Conservation (phyloP, 176 grass and related monocot genomes). For the Juncus effusus region DNA sequence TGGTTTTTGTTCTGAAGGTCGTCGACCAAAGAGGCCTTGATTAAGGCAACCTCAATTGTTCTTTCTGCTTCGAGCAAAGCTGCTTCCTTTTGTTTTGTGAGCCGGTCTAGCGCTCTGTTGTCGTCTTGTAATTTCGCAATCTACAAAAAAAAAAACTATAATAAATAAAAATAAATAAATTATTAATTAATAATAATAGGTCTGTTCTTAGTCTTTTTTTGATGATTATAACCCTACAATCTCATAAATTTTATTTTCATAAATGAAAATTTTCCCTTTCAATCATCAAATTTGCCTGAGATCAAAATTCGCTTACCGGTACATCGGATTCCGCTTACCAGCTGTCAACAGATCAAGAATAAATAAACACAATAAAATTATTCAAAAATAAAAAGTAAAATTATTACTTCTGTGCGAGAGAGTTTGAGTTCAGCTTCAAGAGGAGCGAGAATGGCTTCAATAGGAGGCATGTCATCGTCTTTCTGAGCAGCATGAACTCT, state of each 20-base stretch:
- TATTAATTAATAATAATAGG: not conserved
- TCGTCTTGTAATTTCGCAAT: conserved; percentile 77
- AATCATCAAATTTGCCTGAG: no score
- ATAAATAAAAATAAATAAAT: not conserved
- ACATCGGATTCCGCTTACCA: no score
- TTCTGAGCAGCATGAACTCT: conserved; percentile 98
- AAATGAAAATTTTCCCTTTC: no score
- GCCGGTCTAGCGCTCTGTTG: conserved; percentile 64
- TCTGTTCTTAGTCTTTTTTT: not conserved
- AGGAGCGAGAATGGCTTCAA: conserved; percentile 96
- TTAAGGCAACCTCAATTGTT: conserved; percentile 78
- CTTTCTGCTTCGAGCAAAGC: conserved; percentile 88
- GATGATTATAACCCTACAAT: no score
- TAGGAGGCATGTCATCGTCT: conserved; percentile 94
- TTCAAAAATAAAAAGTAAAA: not conserved
- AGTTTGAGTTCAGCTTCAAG: conserved; percentile 92
- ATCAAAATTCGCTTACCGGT: no score
- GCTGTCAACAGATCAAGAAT: no score
- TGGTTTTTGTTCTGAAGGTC: conserved; percentile 96
- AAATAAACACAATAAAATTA: conserved; percentile 1
- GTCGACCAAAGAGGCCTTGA: conserved; percentile 89
- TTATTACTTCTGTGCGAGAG: conserved; percentile 66
- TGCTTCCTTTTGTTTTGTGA: conserved; percentile 83
- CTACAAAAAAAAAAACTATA: conserved; percentile 27
- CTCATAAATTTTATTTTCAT: no score